Conservation (phyloP, 495 filamentous ascomycete genomes). For the Penicillium maclennaniae region DNA sequence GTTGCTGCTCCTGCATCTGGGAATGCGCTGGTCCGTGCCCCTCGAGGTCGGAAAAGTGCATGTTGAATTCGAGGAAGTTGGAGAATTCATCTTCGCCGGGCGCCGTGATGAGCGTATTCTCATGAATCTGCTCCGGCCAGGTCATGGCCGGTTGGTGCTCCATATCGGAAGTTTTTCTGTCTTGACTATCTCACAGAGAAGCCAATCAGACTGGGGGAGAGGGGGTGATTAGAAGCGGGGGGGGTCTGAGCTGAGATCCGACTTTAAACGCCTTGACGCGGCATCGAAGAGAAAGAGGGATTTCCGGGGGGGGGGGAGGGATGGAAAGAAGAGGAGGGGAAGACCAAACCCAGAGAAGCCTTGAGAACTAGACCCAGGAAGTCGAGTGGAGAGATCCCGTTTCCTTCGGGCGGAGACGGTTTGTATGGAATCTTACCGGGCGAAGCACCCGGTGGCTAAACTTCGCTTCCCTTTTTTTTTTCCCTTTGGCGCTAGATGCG, state of each 20-base stretch:
- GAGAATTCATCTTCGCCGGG: conserved; percentile 49
- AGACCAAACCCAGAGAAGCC: conserved; percentile 1
- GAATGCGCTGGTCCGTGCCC: conserved; percentile 37
- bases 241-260: not conserved
- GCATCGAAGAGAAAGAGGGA: not conserved
- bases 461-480: not conserved
- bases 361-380: not conserved
- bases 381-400: conserved; percentile 2
- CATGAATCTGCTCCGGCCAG: conserved; percentile 40
- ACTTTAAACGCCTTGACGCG: not conserved
- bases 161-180: conserved; percentile 21
- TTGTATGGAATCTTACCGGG: not conserved
- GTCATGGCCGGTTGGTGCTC: conserved; percentile 39
- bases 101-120: conserved; percentile 28
- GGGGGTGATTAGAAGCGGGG: not conserved
- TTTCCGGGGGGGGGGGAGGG: not conserved
- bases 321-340: not conserved
- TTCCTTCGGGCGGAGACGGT: conserved; percentile 13
- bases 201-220: not conserved
- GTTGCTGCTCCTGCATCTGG: conserved; percentile 29
- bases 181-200: not conserved
- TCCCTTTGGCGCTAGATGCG: conserved; percentile 17
- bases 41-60: conserved; percentile 47
- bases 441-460: not conserved
- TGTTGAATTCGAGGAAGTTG: conserved; percentile 52